These are phyloP conservation scores for Syzygium aqueum DNA, from an alignment of 345 rosid genomes.

Conservation along the genomic window DNA sequence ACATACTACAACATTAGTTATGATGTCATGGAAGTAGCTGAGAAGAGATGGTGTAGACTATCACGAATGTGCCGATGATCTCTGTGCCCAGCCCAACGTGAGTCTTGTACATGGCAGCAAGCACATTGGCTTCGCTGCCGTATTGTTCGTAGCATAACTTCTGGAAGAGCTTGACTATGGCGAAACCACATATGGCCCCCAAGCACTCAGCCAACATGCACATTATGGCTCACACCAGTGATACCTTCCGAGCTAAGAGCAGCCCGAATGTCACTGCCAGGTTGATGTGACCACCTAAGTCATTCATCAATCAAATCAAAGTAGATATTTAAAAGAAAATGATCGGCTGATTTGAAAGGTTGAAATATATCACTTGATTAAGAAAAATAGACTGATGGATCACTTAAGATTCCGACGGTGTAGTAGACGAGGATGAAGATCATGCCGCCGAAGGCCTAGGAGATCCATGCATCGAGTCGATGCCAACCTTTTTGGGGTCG, in stretches of 20 bases:
- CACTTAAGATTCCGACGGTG: conserved; percentile 15
- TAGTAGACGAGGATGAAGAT: conserved; percentile 24
- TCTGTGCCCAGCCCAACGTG: conserved; percentile 14
- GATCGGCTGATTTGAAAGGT: background rate
- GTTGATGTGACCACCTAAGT: conserved; percentile 16
- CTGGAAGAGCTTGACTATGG: conserved; percentile 16
- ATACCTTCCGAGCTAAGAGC: conserved; percentile 11
- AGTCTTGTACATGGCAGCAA: background rate
- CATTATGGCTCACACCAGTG: conserved; percentile 12
- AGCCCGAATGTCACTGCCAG: conserved; percentile 18
- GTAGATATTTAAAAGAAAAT: background rate
- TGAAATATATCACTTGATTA: too few species aligned
- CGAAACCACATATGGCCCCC: conserved; percentile 19
- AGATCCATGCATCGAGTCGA: too few species aligned
- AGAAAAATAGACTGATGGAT: background rate
- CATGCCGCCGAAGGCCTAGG: conserved; percentile 1
- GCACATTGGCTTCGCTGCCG: conserved; percentile 11
- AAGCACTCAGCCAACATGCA: conserved; percentile 16
- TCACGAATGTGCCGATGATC: conserved; percentile 18
- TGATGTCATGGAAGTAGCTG: conserved; percentile 9
- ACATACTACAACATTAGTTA: too few species aligned
- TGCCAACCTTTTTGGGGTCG: too few species aligned
- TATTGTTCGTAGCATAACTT: conserved; percentile 2
- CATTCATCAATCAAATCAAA: background rate
- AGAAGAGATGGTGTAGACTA: conserved; percentile 20